These are phyloP conservation scores for Rhynchosporium agropyri DNA, from an alignment of 2,329 filamentous ascomycete genomes.

Conservation along the genomic window DNA sequence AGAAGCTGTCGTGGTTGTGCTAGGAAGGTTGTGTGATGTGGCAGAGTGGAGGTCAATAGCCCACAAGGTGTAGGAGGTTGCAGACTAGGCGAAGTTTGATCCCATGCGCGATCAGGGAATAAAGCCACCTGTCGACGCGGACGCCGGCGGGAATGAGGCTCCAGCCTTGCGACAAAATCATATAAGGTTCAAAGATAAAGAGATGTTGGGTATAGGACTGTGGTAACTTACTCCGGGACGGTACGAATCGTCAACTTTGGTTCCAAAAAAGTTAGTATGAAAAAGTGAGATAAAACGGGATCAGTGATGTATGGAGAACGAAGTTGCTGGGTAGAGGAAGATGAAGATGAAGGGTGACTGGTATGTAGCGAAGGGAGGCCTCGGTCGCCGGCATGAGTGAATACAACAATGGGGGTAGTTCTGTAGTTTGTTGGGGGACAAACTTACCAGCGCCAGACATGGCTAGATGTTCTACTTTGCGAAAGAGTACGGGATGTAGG, in stretches of 20 bases:
- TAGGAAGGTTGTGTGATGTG: constrained; percentile 8
- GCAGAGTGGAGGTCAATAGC: constrained; percentile 10
- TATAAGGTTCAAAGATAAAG: constrained; percentile 9
- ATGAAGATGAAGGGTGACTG: constrained; percentile 10
- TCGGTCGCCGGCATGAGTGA: constrained; percentile 21
- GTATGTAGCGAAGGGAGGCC: constrained; percentile 16
- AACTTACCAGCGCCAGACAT: constrained; percentile 35
- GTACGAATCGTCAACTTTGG: constrained; percentile 30
- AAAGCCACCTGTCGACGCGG: constrained; percentile 25
- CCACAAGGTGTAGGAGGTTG: constrained; percentile 24
- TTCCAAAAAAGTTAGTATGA: constrained; percentile 25
- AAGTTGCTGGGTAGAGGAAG: constrained; percentile 5
- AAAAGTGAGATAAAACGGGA: constrained; percentile 7
- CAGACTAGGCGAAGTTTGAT: constrained; percentile 24
- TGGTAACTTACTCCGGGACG: constrained; percentile 32
- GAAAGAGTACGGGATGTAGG: not conserved
- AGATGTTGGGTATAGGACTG: constrained; percentile 3
- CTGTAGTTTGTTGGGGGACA: constrained; percentile 18
- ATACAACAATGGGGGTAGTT: constrained; percentile 17
- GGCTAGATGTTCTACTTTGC: constrained; percentile 11
- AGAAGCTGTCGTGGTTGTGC: constrained; percentile 2
- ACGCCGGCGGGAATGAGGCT: constrained; percentile 21
- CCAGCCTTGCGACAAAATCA: constrained; percentile 24
- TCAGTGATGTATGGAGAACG: constrained; percentile 5
- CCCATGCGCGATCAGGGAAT: constrained; percentile 18